phyloP scores from a whole-genome alignment of 2,329 filamentous ascomycete genomes.

The Phyllosticta citribraziliensis region DNA sequence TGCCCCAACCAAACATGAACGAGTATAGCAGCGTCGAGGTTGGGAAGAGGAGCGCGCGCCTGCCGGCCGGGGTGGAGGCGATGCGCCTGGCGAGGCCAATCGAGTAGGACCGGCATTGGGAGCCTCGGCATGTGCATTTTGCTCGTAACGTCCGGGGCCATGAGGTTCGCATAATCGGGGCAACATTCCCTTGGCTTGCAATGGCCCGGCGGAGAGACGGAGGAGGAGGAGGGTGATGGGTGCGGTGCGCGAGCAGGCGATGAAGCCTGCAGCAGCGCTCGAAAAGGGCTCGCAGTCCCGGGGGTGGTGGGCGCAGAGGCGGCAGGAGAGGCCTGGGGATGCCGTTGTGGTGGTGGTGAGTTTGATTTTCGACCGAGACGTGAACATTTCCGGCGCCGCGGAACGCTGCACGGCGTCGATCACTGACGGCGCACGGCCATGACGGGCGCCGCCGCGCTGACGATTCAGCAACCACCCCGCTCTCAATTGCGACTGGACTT shows the following conservation, averaged over 20 bases:
- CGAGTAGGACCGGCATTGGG: constrained; percentile 46
- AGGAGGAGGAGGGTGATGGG: background rate
- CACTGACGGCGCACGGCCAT: background rate
- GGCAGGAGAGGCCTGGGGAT: background rate
- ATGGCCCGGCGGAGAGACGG: constrained; percentile 11
- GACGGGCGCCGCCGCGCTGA: background rate
- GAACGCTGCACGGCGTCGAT: background rate
- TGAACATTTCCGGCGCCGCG: background rate
- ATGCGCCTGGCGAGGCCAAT: constrained; percentile 41
- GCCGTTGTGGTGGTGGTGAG: background rate
- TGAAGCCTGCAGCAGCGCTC: background rate
- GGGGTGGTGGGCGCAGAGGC: background rate
- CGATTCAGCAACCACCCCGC: background rate
- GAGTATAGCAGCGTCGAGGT: constrained; percentile 57
- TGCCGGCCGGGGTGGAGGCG: constrained; percentile 39
- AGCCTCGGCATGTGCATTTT: constrained; percentile 52
- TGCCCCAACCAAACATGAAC: constrained; percentile 55
- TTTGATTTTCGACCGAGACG: background rate
- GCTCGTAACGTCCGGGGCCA: constrained; percentile 58
- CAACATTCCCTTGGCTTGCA: background rate
- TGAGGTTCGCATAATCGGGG: constrained; percentile 52
- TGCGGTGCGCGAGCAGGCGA: background rate
- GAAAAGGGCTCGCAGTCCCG: background rate
- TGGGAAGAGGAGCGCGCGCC: constrained; percentile 44
- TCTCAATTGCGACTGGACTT: background rate